phyloP scores from a whole-genome alignment of 225 moss, liverwort and hornwort genomes.

The Anthoceros angustus region DNA sequence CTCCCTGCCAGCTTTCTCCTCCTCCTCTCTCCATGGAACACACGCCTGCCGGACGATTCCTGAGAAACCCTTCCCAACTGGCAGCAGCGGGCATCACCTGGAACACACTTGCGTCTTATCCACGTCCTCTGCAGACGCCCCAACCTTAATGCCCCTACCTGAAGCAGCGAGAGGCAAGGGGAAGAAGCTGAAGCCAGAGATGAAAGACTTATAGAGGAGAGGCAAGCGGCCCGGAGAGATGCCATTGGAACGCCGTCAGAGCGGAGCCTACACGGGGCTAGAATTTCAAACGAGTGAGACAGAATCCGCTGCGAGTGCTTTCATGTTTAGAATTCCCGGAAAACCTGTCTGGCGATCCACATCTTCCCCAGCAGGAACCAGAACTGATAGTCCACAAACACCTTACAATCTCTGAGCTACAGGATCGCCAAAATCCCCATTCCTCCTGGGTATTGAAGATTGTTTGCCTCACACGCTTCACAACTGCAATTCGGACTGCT shows the following conservation, averaged over 20 bases:
- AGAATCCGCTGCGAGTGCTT: too few relatives aligned
- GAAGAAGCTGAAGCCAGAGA: not conserved
- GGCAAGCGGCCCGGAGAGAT: not conserved
- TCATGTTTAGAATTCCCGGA: too few relatives aligned
- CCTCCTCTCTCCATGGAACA: not conserved
- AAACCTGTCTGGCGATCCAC: too few relatives aligned
- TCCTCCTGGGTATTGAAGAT: too few relatives aligned
- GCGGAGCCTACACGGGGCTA: not conserved
- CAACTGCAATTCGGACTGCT: too few relatives aligned
- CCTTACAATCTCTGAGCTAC: too few relatives aligned
- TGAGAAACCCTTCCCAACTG: not conserved
- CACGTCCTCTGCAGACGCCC: not conserved
- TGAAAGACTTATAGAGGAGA: not conserved
- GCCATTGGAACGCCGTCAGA: not conserved
- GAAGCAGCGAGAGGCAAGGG: not conserved
- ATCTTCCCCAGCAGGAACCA: too few relatives aligned
- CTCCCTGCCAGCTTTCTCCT: slow-evolving; percentile 9
- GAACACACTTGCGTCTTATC: not conserved
- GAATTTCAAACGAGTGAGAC: not conserved
- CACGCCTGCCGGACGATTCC: not conserved
- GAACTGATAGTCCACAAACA: too few relatives aligned
- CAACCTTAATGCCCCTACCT: not conserved
- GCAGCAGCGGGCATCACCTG: not conserved
- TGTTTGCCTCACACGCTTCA: too few relatives aligned
- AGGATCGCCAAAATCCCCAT: too few relatives aligned